Conservation (phyloP, 306 rosid genomes). For the Trifolium fragiferum region DNA sequence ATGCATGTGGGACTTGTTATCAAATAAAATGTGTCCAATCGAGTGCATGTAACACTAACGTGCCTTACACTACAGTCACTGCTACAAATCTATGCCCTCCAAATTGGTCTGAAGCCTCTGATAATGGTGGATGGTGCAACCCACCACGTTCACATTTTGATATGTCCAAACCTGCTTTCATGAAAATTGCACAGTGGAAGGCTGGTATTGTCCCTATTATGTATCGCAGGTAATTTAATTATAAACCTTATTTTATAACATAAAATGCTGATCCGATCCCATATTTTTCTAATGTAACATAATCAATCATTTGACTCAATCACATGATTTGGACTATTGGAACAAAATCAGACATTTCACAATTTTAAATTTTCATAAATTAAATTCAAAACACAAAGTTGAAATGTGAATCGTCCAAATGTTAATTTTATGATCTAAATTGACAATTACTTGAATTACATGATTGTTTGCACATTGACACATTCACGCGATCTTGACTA, state of each 20-base stretch:
- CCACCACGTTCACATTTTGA: constrained; percentile 87
- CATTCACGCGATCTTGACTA: background rate
- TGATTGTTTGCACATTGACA: background rate
- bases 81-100: constrained; percentile 94
- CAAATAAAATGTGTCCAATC: constrained; percentile 71
- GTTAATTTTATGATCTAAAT: background rate
- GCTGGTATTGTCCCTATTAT: constrained; percentile 80
- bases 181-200: constrained; percentile 76
- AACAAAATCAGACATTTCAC: background rate
- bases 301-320: background rate
- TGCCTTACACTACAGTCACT: constrained; percentile 67
- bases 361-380: background rate
- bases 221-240: constrained; percentile 67
- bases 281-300: background rate
- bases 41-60: constrained; percentile 51
- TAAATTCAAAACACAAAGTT: background rate
- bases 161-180: constrained; percentile 94
- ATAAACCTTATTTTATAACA: background rate
- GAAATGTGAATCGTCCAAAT: background rate
- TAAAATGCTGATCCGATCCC: background rate
- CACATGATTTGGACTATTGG: background rate
- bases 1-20: constrained; percentile 84
- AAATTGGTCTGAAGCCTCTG: constrained; percentile 70
- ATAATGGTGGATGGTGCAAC: constrained; percentile 95
- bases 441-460: background rate